Evolutionary conservation across 805 yeast genomes (phyloP), one percentile per base, ranked within the genome.

Genomic region (Pichia cabralensis): DNA sequence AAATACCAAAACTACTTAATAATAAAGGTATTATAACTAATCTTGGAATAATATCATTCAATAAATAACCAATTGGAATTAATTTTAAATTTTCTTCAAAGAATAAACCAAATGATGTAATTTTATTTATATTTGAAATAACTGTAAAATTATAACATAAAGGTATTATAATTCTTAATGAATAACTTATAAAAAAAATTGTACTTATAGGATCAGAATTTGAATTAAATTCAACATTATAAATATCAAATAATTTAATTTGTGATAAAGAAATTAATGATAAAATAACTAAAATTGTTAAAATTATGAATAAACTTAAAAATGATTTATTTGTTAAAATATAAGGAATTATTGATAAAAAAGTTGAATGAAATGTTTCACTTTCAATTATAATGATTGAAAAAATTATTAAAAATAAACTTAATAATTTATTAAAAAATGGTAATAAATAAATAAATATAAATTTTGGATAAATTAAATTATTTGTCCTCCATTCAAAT

Each of bases 151-250:
- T 84, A 58, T 80, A 84, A 18, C 83, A 74, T 42, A 84, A 62
- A 9, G 95, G 95, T 10, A 84, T 76, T 0, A 94, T 81, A 51
- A 84, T 61, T 42, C 95, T 74, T 33, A 88, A 80, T 14, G 83
- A 76, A 47, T 84, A 83, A 47, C 81, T 79, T 15, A 86, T 74
- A 53, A 81, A 84, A 51, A 83, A 84, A 22, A 83, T 66, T 16
- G 80, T 69, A 12, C 84, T 75, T 0, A 82, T 80, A 0, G 83
- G 79, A 50, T 80, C 89, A 0, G 89, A 77, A 34, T 75, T 69
- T 42, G 67, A 68, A 14, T 78, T 74, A 11, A 80, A 85, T 30
- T 55, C 56, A 38, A 84, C 64, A 41, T 80, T 86, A 52, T 82
- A 84, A 53, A 80, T 67, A 50, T 80, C 78, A 64, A 84, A 84